Base-by-base conservation (phyloP, 495 filamentous ascomycete species). In the Xylaria venustula region DNA sequence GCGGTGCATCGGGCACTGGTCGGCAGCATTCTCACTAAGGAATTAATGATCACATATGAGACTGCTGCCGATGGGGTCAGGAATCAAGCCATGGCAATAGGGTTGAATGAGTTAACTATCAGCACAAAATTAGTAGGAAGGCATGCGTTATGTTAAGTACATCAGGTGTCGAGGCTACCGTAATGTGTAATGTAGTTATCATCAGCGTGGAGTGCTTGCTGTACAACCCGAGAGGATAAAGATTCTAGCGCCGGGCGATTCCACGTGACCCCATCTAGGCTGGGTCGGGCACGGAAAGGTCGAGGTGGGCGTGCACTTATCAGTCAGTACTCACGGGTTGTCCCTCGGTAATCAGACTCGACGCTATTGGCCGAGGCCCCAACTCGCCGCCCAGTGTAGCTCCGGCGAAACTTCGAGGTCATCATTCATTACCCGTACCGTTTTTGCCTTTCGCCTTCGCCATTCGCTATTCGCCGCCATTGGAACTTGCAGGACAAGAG, bases 271-370 rank as follows among this genome's bases (percentile, higher is more conserved):
- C 11, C 30, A 5, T 40, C 22, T 42, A 5, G 36, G 49, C 25
- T 37, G 25, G 22, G 52, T 54, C 36, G 26, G 53, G 53, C 53
- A 20, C 53, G 53, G 53, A 22, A 28, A 14, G 40, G 36, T 36
- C 2, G 7, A 7, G 23, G 12, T 19, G 11, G 32, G 50, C 9
- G 3, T 11, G 37, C 37, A 46, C 20, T 3, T 5, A 22, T 46
- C 42, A 7, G 7, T 15, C 23, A 5, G 11, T 17, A 32, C 22
- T 17, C 17, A 34, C 45, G 40, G 46, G 64, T 67, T 69, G 62
- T 71, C 63, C 70, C 70, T 72, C 70, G 70, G 70, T 70, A 72
- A 72, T 72, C 67, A 72, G 65, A 62, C 54, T 59, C 25, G 50
- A 68, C 53, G 65, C 68, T 64, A 72, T 72, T 72, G 70, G 69